Evolutionary conservation across 1,139 yeast genomes (phyloP), one percentile per base, ranked within the genome.

Genomic region (Kodamaea arcana): DNA sequence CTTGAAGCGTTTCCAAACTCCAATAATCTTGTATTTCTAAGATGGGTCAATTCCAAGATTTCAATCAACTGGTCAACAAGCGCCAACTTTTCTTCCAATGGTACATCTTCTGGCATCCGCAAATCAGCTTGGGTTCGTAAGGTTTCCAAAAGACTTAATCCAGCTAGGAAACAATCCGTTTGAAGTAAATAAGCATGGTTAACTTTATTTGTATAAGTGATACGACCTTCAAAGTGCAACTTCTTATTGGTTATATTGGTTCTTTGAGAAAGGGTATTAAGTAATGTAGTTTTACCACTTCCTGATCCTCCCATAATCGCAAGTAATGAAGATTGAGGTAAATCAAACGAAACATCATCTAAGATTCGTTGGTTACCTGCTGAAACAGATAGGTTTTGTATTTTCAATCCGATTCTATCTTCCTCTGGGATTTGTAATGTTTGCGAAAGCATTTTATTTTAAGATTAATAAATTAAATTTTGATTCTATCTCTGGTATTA

Each of bases 291-390:
- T 51, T 87, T 87, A 4, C 95, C 95, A 5, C 88, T 78, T 0
- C 95, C 95, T 0, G 94, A 80, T 0, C 94, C 90, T 3, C 94
- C 94, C 64, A 83, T 73, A 20, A 84, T 80, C 4, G 92, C 92
- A 60, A 82, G 69, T 44, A 75, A 58, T 31, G 71, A 65, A 26
- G 75, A 79, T 2, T 66, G 48, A 0, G 74, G 71, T 9, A 83
- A 63, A 34, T 77, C 76, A 41, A 82, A 72, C 2, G 80, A 72
- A 25, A 82, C 62, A 36, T 74, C 58, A 38, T 67, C 56, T 13
- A 69, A 47, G 20, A 69, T 66, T 15, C 35, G 27, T 13, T 29
- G 29, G n/a, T 12, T 11, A 32, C 50, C 51, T n/a, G 65, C 66
- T 0, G 54, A 32, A 1, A 66, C 67, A 2, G 61, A 47, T 34